phyloP scores from a whole-genome alignment of 306 rosid species.

The Sesbania bispinosa region DNA sequence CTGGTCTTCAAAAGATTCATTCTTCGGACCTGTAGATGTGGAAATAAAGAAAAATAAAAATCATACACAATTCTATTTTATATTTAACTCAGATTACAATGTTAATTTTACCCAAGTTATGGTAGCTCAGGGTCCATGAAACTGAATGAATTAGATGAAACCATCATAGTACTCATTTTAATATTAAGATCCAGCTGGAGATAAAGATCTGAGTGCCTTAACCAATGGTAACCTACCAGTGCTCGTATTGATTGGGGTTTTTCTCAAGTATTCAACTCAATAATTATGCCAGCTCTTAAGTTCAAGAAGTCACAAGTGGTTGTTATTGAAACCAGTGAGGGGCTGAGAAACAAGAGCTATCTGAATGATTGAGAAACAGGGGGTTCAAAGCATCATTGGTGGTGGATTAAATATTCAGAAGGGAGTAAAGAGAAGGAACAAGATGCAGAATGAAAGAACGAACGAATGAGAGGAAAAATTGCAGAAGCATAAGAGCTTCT shows the following conservation, averaged over 20 bases:
- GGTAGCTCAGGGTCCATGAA: neutral
- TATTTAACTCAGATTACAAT: neutral
- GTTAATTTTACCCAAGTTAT: neutral
- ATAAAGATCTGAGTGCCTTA: neutral
- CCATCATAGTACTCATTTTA: neutral
- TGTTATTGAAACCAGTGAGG: too few relatives aligned
- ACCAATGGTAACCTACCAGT: slow-evolving; percentile 11
- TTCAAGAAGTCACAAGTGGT: neutral
- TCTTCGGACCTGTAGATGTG: slow-evolving; percentile 21
- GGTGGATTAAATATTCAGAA: too few relatives aligned
- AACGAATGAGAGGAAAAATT: too few relatives aligned
- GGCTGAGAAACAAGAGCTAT: too few relatives aligned
- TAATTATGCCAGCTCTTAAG: neutral
- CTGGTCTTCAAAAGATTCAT: slow-evolving; percentile 15
- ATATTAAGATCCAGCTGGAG: neutral
- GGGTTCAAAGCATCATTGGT: too few relatives aligned
- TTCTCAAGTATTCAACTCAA: neutral
- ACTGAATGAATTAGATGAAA: neutral
- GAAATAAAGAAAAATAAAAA: neutral
- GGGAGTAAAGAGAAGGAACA: too few relatives aligned
- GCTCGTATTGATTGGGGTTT: neutral
- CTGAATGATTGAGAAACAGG: too few relatives aligned
- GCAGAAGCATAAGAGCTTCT: too few relatives aligned
- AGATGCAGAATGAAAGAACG: too few relatives aligned
- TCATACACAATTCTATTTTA: neutral